These are phyloP conservation scores for Myxozyma vanderwaltii DNA, from an alignment of 805 yeast species.

Conservation along the genomic window DNA sequence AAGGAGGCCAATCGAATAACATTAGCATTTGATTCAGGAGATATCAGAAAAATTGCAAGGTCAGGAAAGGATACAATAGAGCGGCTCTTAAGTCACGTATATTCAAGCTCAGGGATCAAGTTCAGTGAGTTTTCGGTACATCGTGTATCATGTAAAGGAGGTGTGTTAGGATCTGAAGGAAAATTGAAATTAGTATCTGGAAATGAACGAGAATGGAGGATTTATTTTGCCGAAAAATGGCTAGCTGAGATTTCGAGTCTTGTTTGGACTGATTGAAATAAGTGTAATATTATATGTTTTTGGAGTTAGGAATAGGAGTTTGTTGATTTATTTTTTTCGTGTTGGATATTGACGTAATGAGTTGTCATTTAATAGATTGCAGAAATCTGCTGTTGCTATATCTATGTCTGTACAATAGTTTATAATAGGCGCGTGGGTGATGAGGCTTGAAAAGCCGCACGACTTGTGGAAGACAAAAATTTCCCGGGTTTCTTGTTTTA, in stretches of 20 bases:
- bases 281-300: neutral
- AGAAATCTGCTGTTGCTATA: too few species aligned
- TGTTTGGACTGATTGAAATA: neutral
- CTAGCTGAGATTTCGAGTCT: conserved; percentile 1
- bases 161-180: conserved; percentile 17
- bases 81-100: conserved; percentile 7
- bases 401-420: neutral
- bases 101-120: conserved; percentile 12
- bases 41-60: conserved; percentile 1
- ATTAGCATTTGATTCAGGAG: conserved; percentile 13
- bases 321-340: neutral
- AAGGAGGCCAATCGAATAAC: conserved; percentile 7
- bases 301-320: neutral
- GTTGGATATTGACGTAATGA: neutral
- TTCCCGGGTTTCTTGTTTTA: too few species aligned
- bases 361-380: neutral
- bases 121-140: neutral
- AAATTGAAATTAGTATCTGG: conserved; percentile 13
- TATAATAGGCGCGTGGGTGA: neutral
- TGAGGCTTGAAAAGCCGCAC: neutral
- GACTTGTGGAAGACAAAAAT: neutral
- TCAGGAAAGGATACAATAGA: neutral
- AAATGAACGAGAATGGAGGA: neutral
- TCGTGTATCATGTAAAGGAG: conserved; percentile 16
- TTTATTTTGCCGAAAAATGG: conserved; percentile 2